Conservation (phyloP, 23 red algal species). For the Cyanidioschyzon merolae region DNA sequence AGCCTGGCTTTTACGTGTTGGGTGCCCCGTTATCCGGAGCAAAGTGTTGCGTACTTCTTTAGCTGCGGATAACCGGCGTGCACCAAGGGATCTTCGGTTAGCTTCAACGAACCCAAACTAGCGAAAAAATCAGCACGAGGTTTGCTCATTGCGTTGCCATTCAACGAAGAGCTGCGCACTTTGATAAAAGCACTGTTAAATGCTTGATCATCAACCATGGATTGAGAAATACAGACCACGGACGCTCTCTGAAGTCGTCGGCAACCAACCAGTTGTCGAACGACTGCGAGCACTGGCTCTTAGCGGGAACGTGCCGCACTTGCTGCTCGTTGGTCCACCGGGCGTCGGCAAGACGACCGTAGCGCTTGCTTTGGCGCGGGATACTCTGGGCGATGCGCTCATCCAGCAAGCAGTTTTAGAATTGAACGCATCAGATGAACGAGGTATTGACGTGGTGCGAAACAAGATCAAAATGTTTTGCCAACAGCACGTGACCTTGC, state of each 20-base stretch:
- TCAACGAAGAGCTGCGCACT: too few relatives aligned
- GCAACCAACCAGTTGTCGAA: slow-evolving; percentile 65
- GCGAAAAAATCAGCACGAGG: too few relatives aligned
- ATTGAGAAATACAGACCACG: slow-evolving; percentile 71
- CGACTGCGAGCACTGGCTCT: slow-evolving; percentile 52
- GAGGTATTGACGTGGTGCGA: slow-evolving; percentile 87
- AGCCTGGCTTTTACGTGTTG: too few relatives aligned
- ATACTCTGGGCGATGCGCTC: slow-evolving; percentile 50
- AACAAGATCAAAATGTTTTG: slow-evolving; percentile 91
- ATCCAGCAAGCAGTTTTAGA: slow-evolving; percentile 76
- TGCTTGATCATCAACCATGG: slow-evolving; percentile 69
- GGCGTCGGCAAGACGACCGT: slow-evolving; percentile 93
- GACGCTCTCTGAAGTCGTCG: slow-evolving; percentile 67
- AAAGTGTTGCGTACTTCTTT: too few relatives aligned
- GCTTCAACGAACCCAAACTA: too few relatives aligned
- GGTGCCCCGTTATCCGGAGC: too few relatives aligned
- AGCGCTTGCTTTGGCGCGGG: slow-evolving; percentile 55
- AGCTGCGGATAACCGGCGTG: too few relatives aligned
- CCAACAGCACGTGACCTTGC: slow-evolving; percentile 72
- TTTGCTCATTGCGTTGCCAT: too few relatives aligned
- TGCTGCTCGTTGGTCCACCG: slow-evolving; percentile 72
- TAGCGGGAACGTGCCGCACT: slow-evolving; percentile 79
- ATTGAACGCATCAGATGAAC: slow-evolving; percentile 96
- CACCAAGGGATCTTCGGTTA: too few relatives aligned
- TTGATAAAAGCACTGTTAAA: too few relatives aligned